A percentile compares a stretch with the other conserved stretches of the same genome.
Conservation (phyloP, 768 basidiomycete genomes). For the Xanthoconium purpureum region DNA sequence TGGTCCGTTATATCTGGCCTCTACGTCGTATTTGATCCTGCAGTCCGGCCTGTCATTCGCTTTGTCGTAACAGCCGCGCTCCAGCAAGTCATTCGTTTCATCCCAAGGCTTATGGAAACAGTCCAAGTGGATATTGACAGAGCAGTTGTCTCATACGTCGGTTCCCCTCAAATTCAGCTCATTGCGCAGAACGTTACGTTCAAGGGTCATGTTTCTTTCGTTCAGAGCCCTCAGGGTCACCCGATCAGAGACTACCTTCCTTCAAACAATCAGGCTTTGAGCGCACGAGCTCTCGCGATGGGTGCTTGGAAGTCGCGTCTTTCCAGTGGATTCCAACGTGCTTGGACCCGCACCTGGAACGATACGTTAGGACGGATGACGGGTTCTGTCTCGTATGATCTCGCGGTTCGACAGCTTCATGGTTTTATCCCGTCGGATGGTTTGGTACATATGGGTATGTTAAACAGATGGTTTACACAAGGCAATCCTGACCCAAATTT, state of each 20-base stretch:
- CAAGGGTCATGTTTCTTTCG: conserved; percentile 53
- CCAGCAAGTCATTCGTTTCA: conserved; percentile 56
- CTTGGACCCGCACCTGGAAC: conserved; percentile 69
- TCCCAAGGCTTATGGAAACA: conserved; percentile 66
- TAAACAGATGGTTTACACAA: background rate
- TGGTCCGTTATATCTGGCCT: conserved; percentile 34
- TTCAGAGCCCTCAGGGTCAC: conserved; percentile 40
- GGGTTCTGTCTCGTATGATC: conserved; percentile 50
- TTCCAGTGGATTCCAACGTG: conserved; percentile 55
- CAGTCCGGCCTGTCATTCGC: conserved; percentile 60
- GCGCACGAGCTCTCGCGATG: conserved; percentile 43
- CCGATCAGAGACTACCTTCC: conserved; percentile 11
- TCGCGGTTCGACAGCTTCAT: conserved; percentile 47
- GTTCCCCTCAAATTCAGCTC: conserved; percentile 51
- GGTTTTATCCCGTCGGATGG: conserved; percentile 36
- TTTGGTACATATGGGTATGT: conserved; percentile 30
- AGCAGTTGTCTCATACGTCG: conserved; percentile 49
- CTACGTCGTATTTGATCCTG: conserved; percentile 53
- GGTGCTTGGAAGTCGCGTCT: conserved; percentile 65
- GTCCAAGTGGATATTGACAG: conserved; percentile 66
- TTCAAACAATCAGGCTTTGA: conserved; percentile 16
- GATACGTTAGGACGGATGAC: conserved; percentile 64
- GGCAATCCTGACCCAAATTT: background rate
- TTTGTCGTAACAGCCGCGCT: conserved; percentile 50
- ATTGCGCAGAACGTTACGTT: conserved; percentile 48